Evolutionary conservation across 345 rosid species (phyloP).

Genomic region (Gossypium ekmanianum): DNA sequence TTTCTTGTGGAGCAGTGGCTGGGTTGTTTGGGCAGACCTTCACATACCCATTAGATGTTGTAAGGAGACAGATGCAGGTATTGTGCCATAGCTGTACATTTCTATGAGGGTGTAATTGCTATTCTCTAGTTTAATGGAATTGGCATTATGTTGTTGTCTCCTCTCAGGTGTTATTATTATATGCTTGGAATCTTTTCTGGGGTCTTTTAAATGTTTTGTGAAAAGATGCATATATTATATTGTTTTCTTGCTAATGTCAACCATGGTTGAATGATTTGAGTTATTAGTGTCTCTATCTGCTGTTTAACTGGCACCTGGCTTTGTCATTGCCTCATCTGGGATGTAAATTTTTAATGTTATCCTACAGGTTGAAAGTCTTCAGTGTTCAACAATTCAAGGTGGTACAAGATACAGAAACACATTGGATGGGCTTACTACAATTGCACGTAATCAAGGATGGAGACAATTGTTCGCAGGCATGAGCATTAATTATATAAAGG

Average conservation of each 20-base stretch:
- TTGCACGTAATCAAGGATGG: constrained; percentile 81
- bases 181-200: background rate
- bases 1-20: constrained; percentile 95
- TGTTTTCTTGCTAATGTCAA: background rate
- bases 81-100: background rate
- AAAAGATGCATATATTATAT: background rate
- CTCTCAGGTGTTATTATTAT: background rate
- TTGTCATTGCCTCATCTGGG: background rate
- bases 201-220: background rate
- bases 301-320: background rate
- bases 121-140: background rate
- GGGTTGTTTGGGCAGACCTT: constrained; percentile 92
- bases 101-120: background rate
- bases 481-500: constrained; percentile 94
- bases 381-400: constrained; percentile 38
- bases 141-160: background rate
- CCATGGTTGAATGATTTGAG: background rate
- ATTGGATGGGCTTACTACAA: constrained; percentile 59
- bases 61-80: constrained; percentile 99
- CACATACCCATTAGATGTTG: constrained; percentile 95
- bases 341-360: constrained; percentile 11
- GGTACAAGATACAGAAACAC: constrained; percentile 62
- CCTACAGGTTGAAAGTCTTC: constrained; percentile 74
- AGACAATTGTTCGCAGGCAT: constrained; percentile 92
- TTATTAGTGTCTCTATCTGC: background rate